Base-by-base conservation (phyloP, 2,329 filamentous ascomycete genomes). In the Fusarium pininemorale region DNA sequence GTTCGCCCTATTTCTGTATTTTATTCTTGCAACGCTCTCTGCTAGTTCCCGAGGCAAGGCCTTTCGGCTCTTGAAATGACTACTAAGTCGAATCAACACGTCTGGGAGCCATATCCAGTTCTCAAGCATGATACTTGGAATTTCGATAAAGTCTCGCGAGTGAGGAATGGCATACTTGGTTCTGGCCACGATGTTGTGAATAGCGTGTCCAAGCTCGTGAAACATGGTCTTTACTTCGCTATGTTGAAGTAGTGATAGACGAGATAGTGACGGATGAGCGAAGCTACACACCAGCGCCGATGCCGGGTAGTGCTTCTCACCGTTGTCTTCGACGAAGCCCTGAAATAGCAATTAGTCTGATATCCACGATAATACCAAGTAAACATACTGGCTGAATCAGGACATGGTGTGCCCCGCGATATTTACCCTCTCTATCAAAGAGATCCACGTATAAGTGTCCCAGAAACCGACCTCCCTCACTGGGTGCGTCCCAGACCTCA, bases 291-390 rank as follows among this genome's bases (percentile, higher is more conserved):
- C 51, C 5, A 41, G 11, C 1, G 51, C 15, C 4, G 51, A 55
- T n/a, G 51, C 37, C 5, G 51, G 26, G 14, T 20, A n/a, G 20
- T 55, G 51, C 6, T 18, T 41, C 0, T 30, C 37, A 0, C 26
- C 11, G 4, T 5, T 41, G 1, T 0, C 3, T 41, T 41, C 37
- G 0, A 6, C 0, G 7, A 55, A 55, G 1, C 51, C 37, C 51
- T 41, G 26, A 55, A 5, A 1, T n/a, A 0, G 14, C 0, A 8
- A 11, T 55, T 9, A 26, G 26, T 26, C 26, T 26, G 26, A 26
- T 26, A 26, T 26, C 5, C 26, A 26, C 26, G 26, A 26, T 26
- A 26, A 26, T 26, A 5, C 4, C 4, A 30, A 14, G 6, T n/a
- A 22, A 30, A 41, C 37, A 10, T 55, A 55, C 51, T 1, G 51